Percentiles rank a stretch among this genome's conserved stretches.
These are phyloP conservation scores for Debaryomyces subglobosus DNA, from an alignment of 1,139 yeast genomes.

Conservation along the genomic window DNA sequence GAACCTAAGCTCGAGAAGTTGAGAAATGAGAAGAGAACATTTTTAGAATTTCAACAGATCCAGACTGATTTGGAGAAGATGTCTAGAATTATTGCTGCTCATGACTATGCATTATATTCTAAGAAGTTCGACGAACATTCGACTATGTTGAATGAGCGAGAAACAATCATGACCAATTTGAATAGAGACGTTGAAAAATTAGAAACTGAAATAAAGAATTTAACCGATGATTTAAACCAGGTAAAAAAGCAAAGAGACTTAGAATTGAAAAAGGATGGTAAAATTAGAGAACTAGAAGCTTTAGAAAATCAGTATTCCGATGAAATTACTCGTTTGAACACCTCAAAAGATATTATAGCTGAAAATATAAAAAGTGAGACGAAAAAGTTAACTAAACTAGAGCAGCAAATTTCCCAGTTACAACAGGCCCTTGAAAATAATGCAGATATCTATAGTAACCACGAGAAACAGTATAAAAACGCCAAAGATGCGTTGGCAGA, in stretches of 20 bases:
- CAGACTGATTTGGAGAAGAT: slow-evolving; percentile 80
- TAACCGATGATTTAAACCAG: slow-evolving; percentile 63
- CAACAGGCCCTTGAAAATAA: slow-evolving; percentile 31
- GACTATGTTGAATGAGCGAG: slow-evolving; percentile 39
- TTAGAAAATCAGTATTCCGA: slow-evolving; percentile 63
- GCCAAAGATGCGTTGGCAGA: slow-evolving; percentile 47
- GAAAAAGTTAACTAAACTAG: slow-evolving; percentile 18
- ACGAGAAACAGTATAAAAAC: slow-evolving; percentile 41
- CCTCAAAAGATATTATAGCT: slow-evolving; percentile 59
- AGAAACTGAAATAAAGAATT: slow-evolving; percentile 56
- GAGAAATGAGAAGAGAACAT: slow-evolving; percentile 78
- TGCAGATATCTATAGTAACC: slow-evolving; percentile 27
- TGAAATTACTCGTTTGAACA: slow-evolving; percentile 66
- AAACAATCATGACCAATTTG: slow-evolving; percentile 37
- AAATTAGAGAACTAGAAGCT: slow-evolving; percentile 61
- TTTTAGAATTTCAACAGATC: slow-evolving; percentile 83
- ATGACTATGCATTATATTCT: slow-evolving; percentile 60
- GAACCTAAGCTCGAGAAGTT: slow-evolving; percentile 89
- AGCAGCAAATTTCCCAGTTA: slow-evolving; percentile 22
- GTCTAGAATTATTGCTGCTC: slow-evolving; percentile 74
- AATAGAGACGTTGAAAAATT: slow-evolving; percentile 46
- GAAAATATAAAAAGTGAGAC: slow-evolving; percentile 59
- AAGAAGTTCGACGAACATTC: slow-evolving; percentile 45
- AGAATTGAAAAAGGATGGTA: slow-evolving; percentile 66
- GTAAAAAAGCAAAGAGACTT: slow-evolving; percentile 58